Base-by-base conservation (phyloP, 2,329 filamentous ascomycete species). In the Sphaerostilbella broomeana region DNA sequence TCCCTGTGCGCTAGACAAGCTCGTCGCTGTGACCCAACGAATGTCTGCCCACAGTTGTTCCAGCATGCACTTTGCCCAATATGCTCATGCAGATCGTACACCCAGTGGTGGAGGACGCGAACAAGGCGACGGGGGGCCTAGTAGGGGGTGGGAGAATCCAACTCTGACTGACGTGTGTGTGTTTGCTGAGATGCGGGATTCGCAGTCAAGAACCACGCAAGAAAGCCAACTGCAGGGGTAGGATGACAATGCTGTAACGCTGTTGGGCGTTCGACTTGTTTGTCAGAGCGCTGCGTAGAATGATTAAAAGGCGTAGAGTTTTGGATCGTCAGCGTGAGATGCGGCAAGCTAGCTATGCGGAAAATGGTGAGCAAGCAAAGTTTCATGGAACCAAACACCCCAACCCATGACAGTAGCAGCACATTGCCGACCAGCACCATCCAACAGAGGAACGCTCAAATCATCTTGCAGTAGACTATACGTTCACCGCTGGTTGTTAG, bases 401-500 rank as follows among this genome's bases (percentile, higher is more conserved):
- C 28, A 31, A 31, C n/a, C n/a, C n/a, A n/a, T n/a, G n/a, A 31
- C 28, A 31, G 28, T 10, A 31, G 10, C 28, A 31, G 22, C 22
- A 24, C 22, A 25, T 9, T 8, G 22, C 8, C 8, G 12, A 25
- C 8, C 22, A 12, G 22, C 15, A 13, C 28, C 10, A 31, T 16
- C 15, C 28, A 13, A 31, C 11, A 17, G 28, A 31, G 28, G n/a
- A 13, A 16, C 11, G 28, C 13, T 17, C 28, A 16, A 31, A 31
- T 31, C 28, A 17, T 31, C 28, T 11, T 31, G 28, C 28, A 31
- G 22, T 16, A 31, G 38, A 38, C 34, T 35, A 30, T 34, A 19
- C 33, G 40, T 43, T 43, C 41, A 39, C 41, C 41, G 35, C 35
- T 38, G 33, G 35, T 42, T 42, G 24, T 35, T 38, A 30, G 15